Evolutionary conservation across 2,329 filamentous ascomycete species (phyloP).

Genomic region (Exophiala xenobiotica): DNA sequence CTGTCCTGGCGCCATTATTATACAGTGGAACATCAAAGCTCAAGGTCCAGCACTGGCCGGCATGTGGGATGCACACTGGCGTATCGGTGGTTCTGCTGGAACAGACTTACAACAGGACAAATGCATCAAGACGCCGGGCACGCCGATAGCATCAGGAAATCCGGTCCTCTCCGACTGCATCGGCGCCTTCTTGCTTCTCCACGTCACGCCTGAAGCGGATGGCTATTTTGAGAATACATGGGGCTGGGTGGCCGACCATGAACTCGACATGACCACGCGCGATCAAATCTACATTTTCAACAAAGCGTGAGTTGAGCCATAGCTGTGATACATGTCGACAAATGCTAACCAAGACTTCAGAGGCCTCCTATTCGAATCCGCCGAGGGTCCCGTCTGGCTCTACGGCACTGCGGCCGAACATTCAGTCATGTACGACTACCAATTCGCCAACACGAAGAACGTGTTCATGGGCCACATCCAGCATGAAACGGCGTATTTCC

Average conservation of each 20-base stretch:
- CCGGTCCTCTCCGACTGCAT: slow-evolving; percentile 31
- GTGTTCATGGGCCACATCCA: slow-evolving; percentile 65
- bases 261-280: slow-evolving; percentile 31
- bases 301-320: slow-evolving; percentile 46
- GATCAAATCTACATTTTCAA: slow-evolving; percentile 66
- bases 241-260: slow-evolving; percentile 38
- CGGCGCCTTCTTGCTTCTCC: slow-evolving; percentile 55
- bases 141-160: slow-evolving; percentile 32
- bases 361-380: slow-evolving; percentile 41
- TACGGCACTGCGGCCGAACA: slow-evolving; percentile 67
- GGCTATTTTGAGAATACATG: slow-evolving; percentile 38
- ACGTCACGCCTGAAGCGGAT: slow-evolving; percentile 59
- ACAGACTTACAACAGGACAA: slow-evolving; percentile 34
- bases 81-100: slow-evolving; percentile 41
- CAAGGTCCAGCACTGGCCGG: slow-evolving; percentile 33
- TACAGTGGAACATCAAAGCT: slow-evolving; percentile 40
- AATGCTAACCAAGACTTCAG: slow-evolving; percentile 35
- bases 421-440: slow-evolving; percentile 68
- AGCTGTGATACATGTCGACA: no score
- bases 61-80: slow-evolving; percentile 39
- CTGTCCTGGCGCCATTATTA: slow-evolving; percentile 38
- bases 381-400: slow-evolving; percentile 53
- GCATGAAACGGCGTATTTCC: slow-evolving; percentile 71
- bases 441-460: slow-evolving; percentile 60
- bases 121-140: slow-evolving; percentile 37